These are phyloP conservation scores for Podospora didyma DNA, from an alignment of 495 filamentous ascomycete species.

Conservation along the genomic window DNA sequence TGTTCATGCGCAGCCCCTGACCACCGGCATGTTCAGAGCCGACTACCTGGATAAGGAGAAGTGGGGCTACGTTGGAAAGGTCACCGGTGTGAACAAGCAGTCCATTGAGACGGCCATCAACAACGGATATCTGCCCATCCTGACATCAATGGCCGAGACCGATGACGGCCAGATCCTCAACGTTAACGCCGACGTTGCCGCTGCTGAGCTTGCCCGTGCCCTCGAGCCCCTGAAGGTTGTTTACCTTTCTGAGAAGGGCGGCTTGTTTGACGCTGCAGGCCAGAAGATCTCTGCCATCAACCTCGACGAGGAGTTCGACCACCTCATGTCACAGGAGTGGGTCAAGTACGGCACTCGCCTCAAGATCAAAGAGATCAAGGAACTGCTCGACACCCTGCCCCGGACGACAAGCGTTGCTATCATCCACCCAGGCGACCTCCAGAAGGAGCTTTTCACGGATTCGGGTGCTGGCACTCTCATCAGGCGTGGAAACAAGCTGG, in stretches of 20 bases:
- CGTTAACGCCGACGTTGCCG: constrained; percentile 96
- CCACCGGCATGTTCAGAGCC: constrained; percentile 88
- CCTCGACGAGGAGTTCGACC: constrained; percentile 94
- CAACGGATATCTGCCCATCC: constrained; percentile 87
- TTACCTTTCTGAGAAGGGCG: constrained; percentile 96
- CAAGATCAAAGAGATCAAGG: constrained; percentile 99
- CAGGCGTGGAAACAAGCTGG: constrained; percentile 85
- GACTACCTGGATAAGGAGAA: constrained; percentile 94
- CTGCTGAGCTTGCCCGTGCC: constrained; percentile 84
- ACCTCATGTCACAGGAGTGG: constrained; percentile 94
- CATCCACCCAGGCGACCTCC: constrained; percentile 89
- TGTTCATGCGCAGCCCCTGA: constrained; percentile 86
- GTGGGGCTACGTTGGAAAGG: constrained; percentile 92
- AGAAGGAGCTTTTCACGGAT: constrained; percentile 96
- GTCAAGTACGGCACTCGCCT: constrained; percentile 91
- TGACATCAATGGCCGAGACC: constrained; percentile 96
- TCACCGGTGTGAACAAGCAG: constrained; percentile 86
- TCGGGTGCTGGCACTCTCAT: constrained; percentile 94
- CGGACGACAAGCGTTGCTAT: constrained; percentile 94
- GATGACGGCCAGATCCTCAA: constrained; percentile 92
- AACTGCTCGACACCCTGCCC: constrained; percentile 80
- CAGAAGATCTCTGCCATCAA: constrained; percentile 98
- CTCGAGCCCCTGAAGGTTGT: constrained; percentile 97
- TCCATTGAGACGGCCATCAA: constrained; percentile 90
- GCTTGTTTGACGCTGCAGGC: constrained; percentile 87